Conservation (phyloP, 1,284 basidiomycete genomes). For the Erythrobasidium hasegawianum region DNA sequence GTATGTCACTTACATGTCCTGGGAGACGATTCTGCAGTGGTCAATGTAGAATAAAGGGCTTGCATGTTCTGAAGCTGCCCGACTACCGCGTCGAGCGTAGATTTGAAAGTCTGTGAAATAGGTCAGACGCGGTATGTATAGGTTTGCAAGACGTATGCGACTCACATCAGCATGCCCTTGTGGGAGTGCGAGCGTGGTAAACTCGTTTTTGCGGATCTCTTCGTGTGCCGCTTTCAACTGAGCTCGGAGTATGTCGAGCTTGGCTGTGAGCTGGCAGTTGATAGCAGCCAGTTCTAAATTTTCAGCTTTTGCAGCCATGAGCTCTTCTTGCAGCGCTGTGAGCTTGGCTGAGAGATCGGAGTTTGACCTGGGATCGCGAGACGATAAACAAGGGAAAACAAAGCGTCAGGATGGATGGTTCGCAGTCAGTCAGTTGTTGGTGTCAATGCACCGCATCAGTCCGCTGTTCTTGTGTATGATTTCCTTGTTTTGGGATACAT, state of each 20-base stretch:
- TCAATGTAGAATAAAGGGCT: conserved; percentile 12
- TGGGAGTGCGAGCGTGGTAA: no score
- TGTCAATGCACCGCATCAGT: conserved; percentile 38
- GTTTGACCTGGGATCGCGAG: conserved; percentile 35
- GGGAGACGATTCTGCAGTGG: conserved; percentile 9
- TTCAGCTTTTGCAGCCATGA: conserved; percentile 41
- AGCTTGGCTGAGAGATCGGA: conserved; percentile 38
- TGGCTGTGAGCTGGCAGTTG: conserved; percentile 38
- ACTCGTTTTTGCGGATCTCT: conserved; percentile 6
- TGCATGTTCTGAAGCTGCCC: conserved; percentile 30
- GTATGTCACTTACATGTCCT: background rate
- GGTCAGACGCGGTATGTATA: background rate
- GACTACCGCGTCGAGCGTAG: conserved; percentile 27
- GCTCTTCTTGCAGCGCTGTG: conserved; percentile 29
- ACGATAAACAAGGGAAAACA: background rate
- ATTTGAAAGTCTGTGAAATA: conserved; percentile 9
- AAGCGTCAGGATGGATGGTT: background rate
- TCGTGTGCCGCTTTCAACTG: conserved; percentile 29
- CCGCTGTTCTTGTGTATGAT: conserved; percentile 45
- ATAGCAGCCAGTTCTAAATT: conserved; percentile 39
- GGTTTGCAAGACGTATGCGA: no score
- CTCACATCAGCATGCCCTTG: no score
- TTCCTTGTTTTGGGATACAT: conserved; percentile 46
- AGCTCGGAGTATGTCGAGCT: conserved; percentile 32
- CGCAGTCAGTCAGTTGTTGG: background rate